Conservation (phyloP, 78 protist genomes). For the Dictyostelium intermedium region DNA sequence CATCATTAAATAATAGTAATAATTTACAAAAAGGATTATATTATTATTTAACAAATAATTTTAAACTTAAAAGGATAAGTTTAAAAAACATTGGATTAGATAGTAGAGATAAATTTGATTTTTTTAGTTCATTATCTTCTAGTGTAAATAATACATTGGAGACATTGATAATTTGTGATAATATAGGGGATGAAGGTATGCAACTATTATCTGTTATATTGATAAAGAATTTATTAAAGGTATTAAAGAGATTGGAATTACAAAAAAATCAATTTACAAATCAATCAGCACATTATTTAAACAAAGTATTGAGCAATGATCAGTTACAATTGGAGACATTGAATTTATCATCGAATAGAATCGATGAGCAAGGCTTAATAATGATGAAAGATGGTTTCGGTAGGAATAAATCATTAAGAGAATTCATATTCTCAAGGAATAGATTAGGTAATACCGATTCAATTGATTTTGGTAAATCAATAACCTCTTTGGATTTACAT, state of each 20-base stretch:
- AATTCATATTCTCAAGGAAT: neutral
- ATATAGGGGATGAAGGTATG: constrained; percentile 26
- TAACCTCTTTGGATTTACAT: neutral
- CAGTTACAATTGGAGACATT: neutral
- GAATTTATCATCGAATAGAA: neutral
- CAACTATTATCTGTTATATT: neutral
- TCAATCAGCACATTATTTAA: neutral
- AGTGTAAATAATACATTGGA: neutral
- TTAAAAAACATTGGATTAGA: neutral
- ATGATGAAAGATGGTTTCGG: neutral
- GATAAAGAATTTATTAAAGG: neutral
- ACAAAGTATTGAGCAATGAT: neutral
- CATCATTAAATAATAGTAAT: neutral
- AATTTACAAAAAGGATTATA: neutral
- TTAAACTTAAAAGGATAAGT: neutral
- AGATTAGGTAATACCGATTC: neutral
- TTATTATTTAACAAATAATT: neutral
- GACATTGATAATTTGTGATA: neutral
- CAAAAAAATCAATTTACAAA: constrained; percentile 5
- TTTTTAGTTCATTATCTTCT: neutral
- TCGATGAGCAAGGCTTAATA: neutral
- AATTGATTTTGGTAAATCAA: constrained; percentile 18
- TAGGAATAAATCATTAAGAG: neutral
- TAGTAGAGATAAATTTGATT: neutral
- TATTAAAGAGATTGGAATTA: neutral